Percentiles rank a stretch among this genome's conserved stretches.
phyloP scores from a whole-genome alignment of 129 eudicot genomes.

The Lonicera japonica region DNA sequence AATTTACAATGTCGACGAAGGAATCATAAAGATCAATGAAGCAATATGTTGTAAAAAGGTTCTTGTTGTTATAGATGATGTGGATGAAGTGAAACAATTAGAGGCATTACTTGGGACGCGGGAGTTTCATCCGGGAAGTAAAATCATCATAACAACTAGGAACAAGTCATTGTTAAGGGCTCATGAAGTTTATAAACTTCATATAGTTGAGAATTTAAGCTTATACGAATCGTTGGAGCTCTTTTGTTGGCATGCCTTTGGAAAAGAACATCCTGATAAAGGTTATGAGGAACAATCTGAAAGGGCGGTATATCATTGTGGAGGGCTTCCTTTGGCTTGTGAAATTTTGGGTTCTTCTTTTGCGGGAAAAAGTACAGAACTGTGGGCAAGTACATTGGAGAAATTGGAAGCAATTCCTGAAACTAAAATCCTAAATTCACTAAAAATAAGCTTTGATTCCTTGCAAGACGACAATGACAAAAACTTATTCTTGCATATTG shows the following conservation, averaged over 20 bases:
- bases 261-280: slow-evolving; percentile 20
- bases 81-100: slow-evolving; percentile 27
- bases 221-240: slow-evolving; percentile 16
- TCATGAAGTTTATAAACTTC: neutral
- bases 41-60: slow-evolving; percentile 9
- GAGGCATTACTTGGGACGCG: slow-evolving; percentile 34
- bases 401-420: too few relatives aligned
- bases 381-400: slow-evolving; percentile 30
- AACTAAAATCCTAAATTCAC: too few relatives aligned
- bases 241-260: slow-evolving; percentile 33
- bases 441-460: too few relatives aligned
- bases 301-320: too few relatives aligned
- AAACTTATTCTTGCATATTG: slow-evolving; percentile 32
- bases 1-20: slow-evolving; percentile 14
- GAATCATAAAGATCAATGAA: slow-evolving; percentile 16
- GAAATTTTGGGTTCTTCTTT: slow-evolving; percentile 31
- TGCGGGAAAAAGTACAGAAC: slow-evolving; percentile 20
- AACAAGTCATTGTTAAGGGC: too few relatives aligned
- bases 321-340: too few relatives aligned
- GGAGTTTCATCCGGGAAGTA: slow-evolving; percentile 19
- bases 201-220: neutral
- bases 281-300: slow-evolving; percentile 26
- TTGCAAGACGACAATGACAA: slow-evolving; percentile 11
- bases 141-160: too few relatives aligned
- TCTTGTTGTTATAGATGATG: slow-evolving; percentile 48